Base-by-base conservation (phyloP, 345 rosid genomes). In the Pistacia integerrima region DNA sequence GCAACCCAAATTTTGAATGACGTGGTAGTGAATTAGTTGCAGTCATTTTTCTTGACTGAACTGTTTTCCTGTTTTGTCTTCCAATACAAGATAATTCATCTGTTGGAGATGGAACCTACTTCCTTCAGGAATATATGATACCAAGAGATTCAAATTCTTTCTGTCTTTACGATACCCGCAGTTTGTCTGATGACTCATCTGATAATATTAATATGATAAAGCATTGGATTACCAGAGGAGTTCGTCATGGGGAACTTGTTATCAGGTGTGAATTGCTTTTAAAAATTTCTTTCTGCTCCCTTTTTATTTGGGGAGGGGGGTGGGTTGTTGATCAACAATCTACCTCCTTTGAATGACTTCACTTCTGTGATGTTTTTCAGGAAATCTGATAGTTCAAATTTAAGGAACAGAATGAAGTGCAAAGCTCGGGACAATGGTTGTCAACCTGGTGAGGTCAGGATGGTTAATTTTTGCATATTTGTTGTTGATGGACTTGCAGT, bases 41-140 rank as follows among this genome's bases (percentile, higher is more conserved):
- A n/a, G 22, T 59, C 41, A 10, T 22, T 63, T 56, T 35, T 16
- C 72, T 7, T 51, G 38, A 30, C 57, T 54, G 46, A 65, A 56
- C 17, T 59, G 25, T 74, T 30, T 66, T 25, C n/a, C 35, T 46
- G 28, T 11, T 1, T 52, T 65, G 52, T 63, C 70, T 72, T 51
- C 30, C 20, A 44, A 11, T 48, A 28, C 62, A 76, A 92, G 98
- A 82, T 87, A 87, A 84, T 82, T 61, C 79, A 13, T 74, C 74
- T 11, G 67, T 49, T 62, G 78, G 80, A 78, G 92, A 88, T 74
- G 98, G 98, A 8, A 94, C 97, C 28, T 82, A 60, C 75, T 91
- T 88, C 86, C 89, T 89, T 77, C 90, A 88, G 65, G 97, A 88
- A 72, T 92, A 90, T 82, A 85, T 79, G 91, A 78, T 92, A 51